Base-by-base conservation (phyloP, 495 filamentous ascomycete species). In the Podospora sp. region DNA sequence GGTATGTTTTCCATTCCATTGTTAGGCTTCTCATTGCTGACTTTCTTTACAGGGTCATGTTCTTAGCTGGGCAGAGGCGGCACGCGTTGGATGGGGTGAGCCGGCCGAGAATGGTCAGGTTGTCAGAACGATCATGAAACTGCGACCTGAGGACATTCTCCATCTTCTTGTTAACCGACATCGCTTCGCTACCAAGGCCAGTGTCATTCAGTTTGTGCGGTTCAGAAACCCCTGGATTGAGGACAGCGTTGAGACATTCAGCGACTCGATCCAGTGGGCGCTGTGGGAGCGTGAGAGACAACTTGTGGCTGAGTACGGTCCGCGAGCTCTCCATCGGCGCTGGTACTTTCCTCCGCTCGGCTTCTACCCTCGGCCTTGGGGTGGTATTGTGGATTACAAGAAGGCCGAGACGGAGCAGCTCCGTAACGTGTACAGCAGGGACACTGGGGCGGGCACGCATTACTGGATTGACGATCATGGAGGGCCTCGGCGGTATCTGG, bases 31-130 rank as follows among this genome's bases (percentile, higher is more conserved):
- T 69, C 18, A 53, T 24, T 21, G 24, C 33, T 66, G 40, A 66
- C 55, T 3, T 11, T n/a, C 11, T 46, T 53, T 7, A 22, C 21
- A 70, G 70, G 68, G 70, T 6, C 33, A 70, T n/a, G 26, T 33
- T 0, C 21, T 71, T 0, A 60, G 57, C 14, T 56, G 46, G 46
- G 69, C 62, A 11, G 72, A 60, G 22, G 73, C 73, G 0, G 73
- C 73, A 14, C 69, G 79, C 11, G 68, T 81, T 11, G 79, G 79
- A 14, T 81, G 80, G 79, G 76, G 78, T 14, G 72, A 71, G 0
- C 24, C 33, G 6, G 58, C 65, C 0, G 72, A 69, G n/a, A 76
- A 74, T 20, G 16, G 20, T 9, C 73, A 77, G n/a, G 67, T 65
- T n/a, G 63, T 65, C 29, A 72, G 76, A 18, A 77, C 80, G 46